Evolutionary conservation across 1,284 basidiomycete genomes (phyloP), one percentile per base, ranked within the genome.

Genomic region (Neonothopanus nambi): DNA sequence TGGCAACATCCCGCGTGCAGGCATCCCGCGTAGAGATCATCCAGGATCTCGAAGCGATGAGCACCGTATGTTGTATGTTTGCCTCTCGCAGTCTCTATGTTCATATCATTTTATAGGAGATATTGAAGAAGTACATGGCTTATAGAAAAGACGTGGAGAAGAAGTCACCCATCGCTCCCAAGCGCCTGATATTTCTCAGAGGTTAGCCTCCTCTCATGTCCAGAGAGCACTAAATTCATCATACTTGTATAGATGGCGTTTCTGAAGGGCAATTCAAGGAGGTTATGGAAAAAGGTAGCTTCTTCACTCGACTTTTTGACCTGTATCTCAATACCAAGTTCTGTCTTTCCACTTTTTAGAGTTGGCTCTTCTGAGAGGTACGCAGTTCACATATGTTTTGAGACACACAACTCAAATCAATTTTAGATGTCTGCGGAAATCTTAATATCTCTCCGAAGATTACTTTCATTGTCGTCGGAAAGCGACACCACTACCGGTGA

Each of bases 181-280:
- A 79, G 57, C 78, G 88, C 5, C 81, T 91, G 53, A 83, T 91
- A 44, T 87, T 90, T 69, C 91, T 85, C 63, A 78, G 87, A 59
- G 85, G 86, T 84, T 60, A 17, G 13, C 71, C 33, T 30, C 17
- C 12, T 17, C 26, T 45, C 8, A 28, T 46, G 30, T n/a, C 26
- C 1, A 11, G 8, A 30, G 8, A 4, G 30, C 8, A 2, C 30
- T 33, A 9, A 33, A 9, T n/a, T n/a, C n/a, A n/a, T 33, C 30
- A 41, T 39, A 15, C 23, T 11, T 39, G 5, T 23, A 13, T 47
- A 87, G 88, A 91, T 62, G 89, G 89, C 62, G 89, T 91, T 21
- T 89, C 86, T 6, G 89, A 91, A 67, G 89, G 89, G 5, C 87
- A 91, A 59, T 91, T 91, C 63, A 72, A 77, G 55, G 77, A 85